Evolutionary conservation across 2,329 filamentous ascomycete genomes (phyloP).

Genomic region (Neoscytalidium dimidiatum): DNA sequence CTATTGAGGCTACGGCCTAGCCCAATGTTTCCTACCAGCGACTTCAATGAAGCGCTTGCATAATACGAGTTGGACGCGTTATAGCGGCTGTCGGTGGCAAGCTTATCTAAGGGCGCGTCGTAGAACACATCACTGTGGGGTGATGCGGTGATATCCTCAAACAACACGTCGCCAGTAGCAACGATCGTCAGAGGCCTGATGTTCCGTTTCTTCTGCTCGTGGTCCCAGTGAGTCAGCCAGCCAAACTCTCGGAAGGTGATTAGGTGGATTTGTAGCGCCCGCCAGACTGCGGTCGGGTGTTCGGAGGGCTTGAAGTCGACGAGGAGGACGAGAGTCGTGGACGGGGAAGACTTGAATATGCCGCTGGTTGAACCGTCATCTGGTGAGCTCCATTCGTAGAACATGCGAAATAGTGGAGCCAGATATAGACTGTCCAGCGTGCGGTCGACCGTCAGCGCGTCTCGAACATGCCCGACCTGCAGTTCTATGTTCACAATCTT

Average conservation of each 20-base stretch:
- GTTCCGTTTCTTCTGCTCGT: background rate
- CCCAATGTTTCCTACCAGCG: background rate
- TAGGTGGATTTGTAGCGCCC: background rate
- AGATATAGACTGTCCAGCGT: conserved; percentile 34
- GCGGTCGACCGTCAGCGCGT: conserved; percentile 24
- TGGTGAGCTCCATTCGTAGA: background rate
- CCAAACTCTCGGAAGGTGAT: background rate
- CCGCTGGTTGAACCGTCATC: background rate
- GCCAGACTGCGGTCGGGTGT: background rate
- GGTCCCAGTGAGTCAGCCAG: conserved; percentile 19
- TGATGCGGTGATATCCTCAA: conserved; percentile 10
- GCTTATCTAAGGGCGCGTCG: conserved; percentile 19
- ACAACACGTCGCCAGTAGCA: conserved; percentile 14
- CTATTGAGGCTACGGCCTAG: background rate
- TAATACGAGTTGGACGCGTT: background rate
- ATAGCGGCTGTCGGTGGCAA: background rate
- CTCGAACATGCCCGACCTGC: conserved; percentile 32
- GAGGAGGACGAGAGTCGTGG: conserved; percentile 18
- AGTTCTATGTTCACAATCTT: conserved; percentile 25
- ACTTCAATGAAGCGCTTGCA: background rate
- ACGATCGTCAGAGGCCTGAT: conserved; percentile 19
- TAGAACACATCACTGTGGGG: conserved; percentile 11
- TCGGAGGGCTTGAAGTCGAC: conserved; percentile 19
- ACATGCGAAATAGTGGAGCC: conserved; percentile 21
- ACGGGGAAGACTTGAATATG: conserved; percentile 18